Evolutionary conservation across 495 filamentous ascomycete genomes (phyloP), one percentile per base, ranked within the genome.

Genomic region (Aspergillus bertholletiae): DNA sequence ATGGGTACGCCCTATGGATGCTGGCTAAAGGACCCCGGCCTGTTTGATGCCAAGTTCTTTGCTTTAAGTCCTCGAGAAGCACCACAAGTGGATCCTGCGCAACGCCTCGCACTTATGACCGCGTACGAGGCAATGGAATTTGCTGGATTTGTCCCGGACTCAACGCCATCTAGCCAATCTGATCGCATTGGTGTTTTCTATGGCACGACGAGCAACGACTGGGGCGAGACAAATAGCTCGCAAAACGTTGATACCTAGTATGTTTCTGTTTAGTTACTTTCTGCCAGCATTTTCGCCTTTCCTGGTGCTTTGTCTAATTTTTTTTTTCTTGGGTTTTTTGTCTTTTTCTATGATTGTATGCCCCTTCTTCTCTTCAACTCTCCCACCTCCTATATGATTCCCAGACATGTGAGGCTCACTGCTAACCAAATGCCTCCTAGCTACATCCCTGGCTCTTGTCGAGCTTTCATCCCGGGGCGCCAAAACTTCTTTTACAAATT

Each of bases 1-100:
- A 86, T 80, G 39, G 83, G 89, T 59, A 91, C 88, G 0, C 87
- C 85, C 5, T 95, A 88, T 52, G 92, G 92, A 4, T 93, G 89
- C 73, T 96, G 88, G 77, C 87, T 96, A 57, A 82, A 93, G 44
- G 80, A 92, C 46, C 88, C 91, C 0, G 88, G 87, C 9, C 70
- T 86, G 23, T 97, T 97, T 63, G 92, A 97, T 54, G 83, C 88
- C 22, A 78, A 83, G 0, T 95, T 96, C 74, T 97, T 97, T 82
- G 92, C 90, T 71, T 93, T 97, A 84, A 96, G 91, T 22, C 92
- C 92, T 1, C 86, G 91, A 54, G 92, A 97, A 70, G 91, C 91
- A 9, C 75, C 80, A 40, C 88, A 93, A 57, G 90, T 88, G 0
- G 92, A 96, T 67, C 92, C 92, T 1, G 90, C 90, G 74, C 91